Conservation (phyloP, 2,329 filamentous ascomycete genomes). For the Elsinoe necatrix region DNA sequence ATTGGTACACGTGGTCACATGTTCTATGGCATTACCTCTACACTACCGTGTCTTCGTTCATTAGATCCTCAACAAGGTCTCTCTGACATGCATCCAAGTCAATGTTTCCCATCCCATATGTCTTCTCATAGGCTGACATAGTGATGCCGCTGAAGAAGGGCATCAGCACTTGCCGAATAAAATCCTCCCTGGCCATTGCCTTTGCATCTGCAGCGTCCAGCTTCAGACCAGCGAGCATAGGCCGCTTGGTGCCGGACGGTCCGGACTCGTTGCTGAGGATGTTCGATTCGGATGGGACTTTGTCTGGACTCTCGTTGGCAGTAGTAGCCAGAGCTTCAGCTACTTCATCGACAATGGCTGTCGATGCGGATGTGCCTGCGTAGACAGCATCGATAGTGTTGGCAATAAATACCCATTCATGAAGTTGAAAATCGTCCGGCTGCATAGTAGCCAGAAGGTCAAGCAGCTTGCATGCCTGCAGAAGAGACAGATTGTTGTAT, state of each 20-base stretch:
- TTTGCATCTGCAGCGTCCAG: constrained; percentile 50
- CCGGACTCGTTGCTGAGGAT: neutral
- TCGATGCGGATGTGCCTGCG: constrained; percentile 58
- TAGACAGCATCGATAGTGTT: constrained; percentile 97
- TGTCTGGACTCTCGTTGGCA: constrained; percentile 26
- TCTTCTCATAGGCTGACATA: constrained; percentile 87
- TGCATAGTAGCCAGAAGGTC: constrained; percentile 78
- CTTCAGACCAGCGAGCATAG: constrained; percentile 43
- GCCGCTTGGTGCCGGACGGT: constrained; percentile 25
- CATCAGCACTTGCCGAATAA: constrained; percentile 68
- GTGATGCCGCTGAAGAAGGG: constrained; percentile 89
- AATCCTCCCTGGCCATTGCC: constrained; percentile 47
- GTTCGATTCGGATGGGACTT: neutral
- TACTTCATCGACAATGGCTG: constrained; percentile 76
- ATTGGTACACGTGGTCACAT: neutral
- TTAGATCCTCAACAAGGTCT: constrained; percentile 25
- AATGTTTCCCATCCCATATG: constrained; percentile 69
- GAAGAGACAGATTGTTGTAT: constrained; percentile 65
- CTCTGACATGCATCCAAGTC: constrained; percentile 54
- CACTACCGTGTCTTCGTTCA: constrained; percentile 43
- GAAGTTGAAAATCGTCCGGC: constrained; percentile 95
- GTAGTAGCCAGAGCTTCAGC: constrained; percentile 60
- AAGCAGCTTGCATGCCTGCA: constrained; percentile 90
- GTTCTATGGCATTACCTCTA: neutral
- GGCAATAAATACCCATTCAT: constrained; percentile 95